Evolutionary conservation across 2,329 filamentous ascomycete species (phyloP).

Genomic region (Colletotrichum aenigma): DNA sequence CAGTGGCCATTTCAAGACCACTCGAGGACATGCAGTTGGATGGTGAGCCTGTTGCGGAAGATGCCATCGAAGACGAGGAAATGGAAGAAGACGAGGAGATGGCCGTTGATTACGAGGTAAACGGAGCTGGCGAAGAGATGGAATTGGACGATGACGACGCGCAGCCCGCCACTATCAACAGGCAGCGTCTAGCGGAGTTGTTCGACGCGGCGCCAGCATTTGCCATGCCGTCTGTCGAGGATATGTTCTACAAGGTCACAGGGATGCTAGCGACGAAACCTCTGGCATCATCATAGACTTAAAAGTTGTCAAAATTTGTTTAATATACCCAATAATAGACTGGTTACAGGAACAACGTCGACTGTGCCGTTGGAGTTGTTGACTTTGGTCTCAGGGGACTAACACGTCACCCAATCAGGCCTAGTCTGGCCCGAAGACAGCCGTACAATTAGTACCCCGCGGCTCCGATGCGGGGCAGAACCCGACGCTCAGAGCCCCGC

Average conservation of each 20-base stretch:
- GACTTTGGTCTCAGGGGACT: background rate
- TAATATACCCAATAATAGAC: constrained; percentile 23
- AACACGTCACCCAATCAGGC: background rate
- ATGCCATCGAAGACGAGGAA: constrained; percentile 30
- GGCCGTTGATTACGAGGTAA: constrained; percentile 45
- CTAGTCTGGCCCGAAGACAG: background rate
- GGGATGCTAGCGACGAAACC: constrained; percentile 66
- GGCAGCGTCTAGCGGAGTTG: constrained; percentile 71
- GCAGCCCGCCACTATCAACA: constrained; percentile 65
- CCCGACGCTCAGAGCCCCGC: background rate
- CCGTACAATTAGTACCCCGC: background rate
- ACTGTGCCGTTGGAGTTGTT: background rate
- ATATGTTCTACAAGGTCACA: constrained; percentile 77
- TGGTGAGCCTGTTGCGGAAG: constrained; percentile 23
- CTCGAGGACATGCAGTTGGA: constrained; percentile 57
- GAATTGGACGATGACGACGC: constrained; percentile 54
- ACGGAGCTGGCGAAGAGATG: constrained; percentile 40
- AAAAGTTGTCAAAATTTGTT: constrained; percentile 4
- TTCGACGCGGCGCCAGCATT: constrained; percentile 74
- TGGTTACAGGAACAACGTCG: background rate
- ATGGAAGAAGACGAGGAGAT: constrained; percentile 43
- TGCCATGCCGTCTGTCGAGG: constrained; percentile 73
- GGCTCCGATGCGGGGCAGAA: constrained; percentile 7
- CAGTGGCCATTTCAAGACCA: constrained; percentile 57
- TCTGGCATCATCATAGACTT: constrained; percentile 28